Conservation (phyloP, 1,284 basidiomycete species). For the Ustilago tritici region DNA sequence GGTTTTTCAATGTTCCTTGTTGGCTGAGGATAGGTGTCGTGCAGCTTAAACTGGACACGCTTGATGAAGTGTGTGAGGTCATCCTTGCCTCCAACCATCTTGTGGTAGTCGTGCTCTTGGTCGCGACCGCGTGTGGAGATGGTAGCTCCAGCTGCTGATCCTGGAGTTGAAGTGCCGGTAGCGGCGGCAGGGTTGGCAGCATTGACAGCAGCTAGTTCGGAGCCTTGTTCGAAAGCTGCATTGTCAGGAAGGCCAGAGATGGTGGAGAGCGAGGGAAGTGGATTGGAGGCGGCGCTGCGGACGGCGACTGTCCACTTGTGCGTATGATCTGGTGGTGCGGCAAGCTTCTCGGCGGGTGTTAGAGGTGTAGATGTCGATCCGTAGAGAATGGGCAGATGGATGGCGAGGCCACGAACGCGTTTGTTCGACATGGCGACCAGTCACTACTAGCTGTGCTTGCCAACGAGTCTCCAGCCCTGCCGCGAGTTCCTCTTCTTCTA, state of each 20-base stretch:
- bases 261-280: slow-evolving; percentile 69
- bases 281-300: slow-evolving; percentile 74
- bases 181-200: slow-evolving; percentile 17
- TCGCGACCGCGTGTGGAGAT: slow-evolving; percentile 65
- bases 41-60: slow-evolving; percentile 95
- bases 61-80: slow-evolving; percentile 73
- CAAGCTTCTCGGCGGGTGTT: slow-evolving; percentile 79
- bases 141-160: slow-evolving; percentile 17
- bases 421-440: slow-evolving; percentile 44
- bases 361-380: slow-evolving; percentile 92
- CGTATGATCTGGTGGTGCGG: slow-evolving; percentile 80
- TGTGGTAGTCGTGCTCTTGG: slow-evolving; percentile 64
- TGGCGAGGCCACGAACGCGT: slow-evolving; percentile 76
- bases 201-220: slow-evolving; percentile 34
- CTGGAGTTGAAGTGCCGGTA: background rate
- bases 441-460: background rate
- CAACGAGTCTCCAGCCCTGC: background rate
- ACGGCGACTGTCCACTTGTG: slow-evolving; percentile 97
- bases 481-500: background rate
- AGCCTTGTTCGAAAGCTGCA: slow-evolving; percentile 32
- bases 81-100: slow-evolving; percentile 67
- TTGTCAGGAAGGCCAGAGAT: slow-evolving; percentile 32
- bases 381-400: slow-evolving; percentile 92
- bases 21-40: slow-evolving; percentile 94
- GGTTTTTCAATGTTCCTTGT: slow-evolving; percentile 89